Evolutionary conservation across 495 filamentous ascomycete species (phyloP), one percentile per base, ranked within the genome.

Genomic region (Neurospora africana): DNA sequence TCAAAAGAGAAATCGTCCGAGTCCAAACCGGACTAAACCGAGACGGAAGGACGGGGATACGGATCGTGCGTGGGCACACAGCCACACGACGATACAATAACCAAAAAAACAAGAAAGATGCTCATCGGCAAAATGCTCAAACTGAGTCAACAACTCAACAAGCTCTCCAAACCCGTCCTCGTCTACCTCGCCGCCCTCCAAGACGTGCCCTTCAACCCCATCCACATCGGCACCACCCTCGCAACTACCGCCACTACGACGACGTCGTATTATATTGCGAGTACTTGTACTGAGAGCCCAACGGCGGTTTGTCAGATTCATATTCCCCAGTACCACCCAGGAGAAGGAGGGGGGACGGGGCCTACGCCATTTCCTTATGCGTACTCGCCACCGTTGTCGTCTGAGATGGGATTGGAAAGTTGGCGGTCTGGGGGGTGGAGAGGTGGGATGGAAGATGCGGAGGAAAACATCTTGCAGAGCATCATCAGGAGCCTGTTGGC

Each of bases 151-250:
- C 53, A 65, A 9, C 53, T 65, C 27, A 65, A 65, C 53, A 65
- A 65, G 27, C 53, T 65, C 53, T 65, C 53, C 27, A 65, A 65
- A 27, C 53, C 53, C 27, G 35, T 65, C 27, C 27, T 65, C 27
- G 53, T 65, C 27, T 65, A 65, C 53, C 53, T 65, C 15, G 15
- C 53, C 27, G 53, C 53, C 27, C 27, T 65, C 27, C 53, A 65
- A 65, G 53, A 65, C 27, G 53, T 65, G 30, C 53, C 53, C 13
- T 23, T 27, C 68, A 74, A 71, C 35, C 37, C 71, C 23, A 41
- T 71, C 35, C 40, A 70, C n/a, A 38, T 71, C 8, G 41, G 69
- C 17, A 71, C 72, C 11, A 40, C 70, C 19, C 39, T 73, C 10
- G 61, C 69, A 0, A 35, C 71, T 1, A 23, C 36, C 2, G 35